Evolutionary conservation across 306 rosid species (phyloP).

Genomic region (Chamaecrista fasciculata): DNA sequence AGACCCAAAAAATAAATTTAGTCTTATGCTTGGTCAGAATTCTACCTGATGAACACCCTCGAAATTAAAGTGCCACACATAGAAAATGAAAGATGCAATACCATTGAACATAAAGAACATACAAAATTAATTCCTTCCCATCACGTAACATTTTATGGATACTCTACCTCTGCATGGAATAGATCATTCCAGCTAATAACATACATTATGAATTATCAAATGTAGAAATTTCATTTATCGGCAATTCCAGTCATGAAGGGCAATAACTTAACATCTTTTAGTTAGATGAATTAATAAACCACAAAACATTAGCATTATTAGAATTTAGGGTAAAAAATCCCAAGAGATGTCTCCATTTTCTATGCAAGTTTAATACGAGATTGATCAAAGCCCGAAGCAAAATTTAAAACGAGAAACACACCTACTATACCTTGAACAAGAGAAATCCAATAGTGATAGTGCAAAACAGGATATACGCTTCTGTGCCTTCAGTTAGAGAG

Average conservation of each 20-base stretch:
- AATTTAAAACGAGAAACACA: slow-evolving; percentile 18
- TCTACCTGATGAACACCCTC: not conserved
- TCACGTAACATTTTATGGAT: not conserved
- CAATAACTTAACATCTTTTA: not conserved
- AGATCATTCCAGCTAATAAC: not conserved
- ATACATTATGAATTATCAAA: not conserved
- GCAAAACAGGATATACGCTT: not conserved
- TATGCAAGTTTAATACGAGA: not conserved
- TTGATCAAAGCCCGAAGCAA: not conserved
- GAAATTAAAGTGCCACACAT: not conserved
- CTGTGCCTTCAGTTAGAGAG: not conserved
- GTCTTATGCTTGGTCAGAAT: not conserved
- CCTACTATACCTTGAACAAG: slow-evolving; percentile 18
- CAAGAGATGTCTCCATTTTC: not conserved
- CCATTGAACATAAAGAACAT: no score
- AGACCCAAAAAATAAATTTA: not conserved
- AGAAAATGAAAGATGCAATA: not conserved
- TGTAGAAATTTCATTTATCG: not conserved
- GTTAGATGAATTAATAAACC: slow-evolving; percentile 11
- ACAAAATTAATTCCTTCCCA: no score
- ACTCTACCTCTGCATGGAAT: not conserved
- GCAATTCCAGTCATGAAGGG: not conserved
- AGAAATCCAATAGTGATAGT: not conserved
- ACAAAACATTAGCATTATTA: not conserved
- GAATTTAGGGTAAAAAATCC: not conserved